Evolutionary conservation across 2,329 filamentous ascomycete genomes (phyloP), one percentile per base, ranked within the genome.

Genomic region (Lithohypha guttulata): DNA sequence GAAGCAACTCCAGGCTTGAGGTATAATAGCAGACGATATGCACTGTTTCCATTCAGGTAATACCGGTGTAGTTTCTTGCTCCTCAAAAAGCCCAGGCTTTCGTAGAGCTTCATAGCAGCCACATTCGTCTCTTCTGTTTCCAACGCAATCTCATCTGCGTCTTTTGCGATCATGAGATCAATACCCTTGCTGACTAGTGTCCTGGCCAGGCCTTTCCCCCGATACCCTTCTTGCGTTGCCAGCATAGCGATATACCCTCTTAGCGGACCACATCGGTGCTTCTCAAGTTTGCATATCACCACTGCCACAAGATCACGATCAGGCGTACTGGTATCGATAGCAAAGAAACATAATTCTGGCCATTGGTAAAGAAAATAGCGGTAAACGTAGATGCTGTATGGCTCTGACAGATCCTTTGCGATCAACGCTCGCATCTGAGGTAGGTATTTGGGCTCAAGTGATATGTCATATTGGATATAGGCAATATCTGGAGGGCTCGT

Each of bases 341-440:
- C 86, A 78, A 96, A 84, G 62, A 85, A 96, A 62, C 91, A 98
- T n/a, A 98, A 67, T 56, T 96, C 81, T 4, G 84, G 83, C 91
- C 91, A 98, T 72, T 96, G 86, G 57, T 93, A 94, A 13, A 98
- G 68, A 54, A 98, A 98, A 60, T 98, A 98, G 21, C 91, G 79
- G 61, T 96, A 98, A 42, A 98, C 91, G 65, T 98, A 98, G 58
- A 98, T 96, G 63, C 89, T 96, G 61, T 98, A 98, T 1, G 91
- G 91, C 61, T 98, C 91, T 51, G 89, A 96, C 34, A 98, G 72
- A 58, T 96, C 91, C 55, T 89, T 93, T 30, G 87, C 91, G 55
- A 98, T 98, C 56, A 98, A 66, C 42, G 87, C 79, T 40, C 89
- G 79, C 61, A 98, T 95, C 28, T 85, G 78, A 23, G 86, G 78